Conservation (phyloP, 2,329 filamentous ascomycete genomes). For the Pseudocercospora pini-densiflorae region DNA sequence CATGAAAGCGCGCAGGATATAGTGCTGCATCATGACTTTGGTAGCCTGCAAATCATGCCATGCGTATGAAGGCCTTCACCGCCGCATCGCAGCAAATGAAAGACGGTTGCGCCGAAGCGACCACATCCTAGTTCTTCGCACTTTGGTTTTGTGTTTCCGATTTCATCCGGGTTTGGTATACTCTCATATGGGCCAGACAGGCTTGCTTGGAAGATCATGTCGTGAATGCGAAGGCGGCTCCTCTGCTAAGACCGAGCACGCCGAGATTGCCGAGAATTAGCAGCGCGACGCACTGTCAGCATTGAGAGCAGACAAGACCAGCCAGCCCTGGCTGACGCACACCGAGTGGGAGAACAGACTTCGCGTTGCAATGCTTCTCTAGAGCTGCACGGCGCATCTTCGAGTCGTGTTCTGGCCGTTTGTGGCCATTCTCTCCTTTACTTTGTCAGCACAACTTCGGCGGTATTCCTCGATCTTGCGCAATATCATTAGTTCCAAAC, state of each 20-base stretch:
- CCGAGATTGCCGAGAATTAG: conserved; percentile 15
- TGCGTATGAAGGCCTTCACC: conserved; percentile 17
- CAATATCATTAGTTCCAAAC: not conserved
- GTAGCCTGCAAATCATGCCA: conserved; percentile 15
- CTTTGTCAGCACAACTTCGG: not conserved
- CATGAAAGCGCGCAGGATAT: conserved; percentile 20
- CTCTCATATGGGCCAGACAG: not conserved
- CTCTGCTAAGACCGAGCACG: conserved; percentile 5
- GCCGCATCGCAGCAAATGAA: conserved; percentile 16
- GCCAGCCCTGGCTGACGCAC: conserved; percentile 7
- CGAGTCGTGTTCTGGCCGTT: conserved; percentile 1
- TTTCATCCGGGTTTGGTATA: conserved; percentile 11
- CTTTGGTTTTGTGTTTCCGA: not conserved
- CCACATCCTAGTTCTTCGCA: conserved; percentile 1
- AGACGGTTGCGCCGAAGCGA: not conserved
- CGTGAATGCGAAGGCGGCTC: conserved; percentile 8
- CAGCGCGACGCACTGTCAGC: conserved; percentile 8
- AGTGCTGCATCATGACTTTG: conserved; percentile 26
- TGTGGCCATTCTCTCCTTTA: not conserved
- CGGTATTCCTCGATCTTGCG: not conserved
- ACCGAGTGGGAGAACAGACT: not conserved
- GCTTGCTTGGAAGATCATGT: conserved; percentile 3
- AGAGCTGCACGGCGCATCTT: conserved; percentile 1
- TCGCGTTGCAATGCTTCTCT: conserved; percentile 3
- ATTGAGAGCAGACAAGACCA: not conserved